Evolutionary conservation across 176 grass and related monocot species (phyloP), one percentile per base, ranked within the genome.

Genomic region (Cenchrus fungigraminus): DNA sequence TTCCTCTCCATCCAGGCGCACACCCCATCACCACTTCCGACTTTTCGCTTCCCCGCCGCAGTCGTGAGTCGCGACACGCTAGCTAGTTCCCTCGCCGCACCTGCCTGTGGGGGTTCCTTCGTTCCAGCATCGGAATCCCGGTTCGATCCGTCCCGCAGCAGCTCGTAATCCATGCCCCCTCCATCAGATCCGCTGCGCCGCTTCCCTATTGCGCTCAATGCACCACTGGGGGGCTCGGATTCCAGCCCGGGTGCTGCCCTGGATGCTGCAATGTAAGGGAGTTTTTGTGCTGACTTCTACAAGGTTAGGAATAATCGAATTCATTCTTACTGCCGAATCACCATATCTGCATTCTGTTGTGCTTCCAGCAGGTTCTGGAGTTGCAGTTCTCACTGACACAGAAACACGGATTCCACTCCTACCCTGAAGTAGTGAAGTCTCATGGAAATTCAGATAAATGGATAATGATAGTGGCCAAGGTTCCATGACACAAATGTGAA

Each of bases 361-460:
- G 5, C 1, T 58, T 19, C 17, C 55, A 57, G 55, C 55, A 58
- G 55, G 55, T 1, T 20, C 55, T 53, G 12, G 51, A 53, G 12
- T 95, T 95, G 72, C 51, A 92, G 76, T 73, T 86, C 91, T 88
- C 71, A 84, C 83, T 25, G 82, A 81, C 59, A 90, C 88, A 7
- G 88, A 90, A 52, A 52, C 3, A 14, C 50, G 2, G 11, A 52
- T 52, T 52, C 50, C 14, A 45, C 3, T 42, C 86, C 85, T 0
- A 80, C 34, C 3, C 34, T 34, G 34, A 34, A 34, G 34, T 25
- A 25, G 25, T 25, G 25, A 25, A 25, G 25, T 25, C 25, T 25
- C 25, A 25, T 25, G 93, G 86, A 71, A 22, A 85, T 87, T 86
- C 93, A 95, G 69, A 88, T 92, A 78, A 37, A 37, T 37, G 2